Evolutionary conservation across 192 early-diverging fungal genomes (phyloP).

Genomic region (Coemansia sp.): DNA sequence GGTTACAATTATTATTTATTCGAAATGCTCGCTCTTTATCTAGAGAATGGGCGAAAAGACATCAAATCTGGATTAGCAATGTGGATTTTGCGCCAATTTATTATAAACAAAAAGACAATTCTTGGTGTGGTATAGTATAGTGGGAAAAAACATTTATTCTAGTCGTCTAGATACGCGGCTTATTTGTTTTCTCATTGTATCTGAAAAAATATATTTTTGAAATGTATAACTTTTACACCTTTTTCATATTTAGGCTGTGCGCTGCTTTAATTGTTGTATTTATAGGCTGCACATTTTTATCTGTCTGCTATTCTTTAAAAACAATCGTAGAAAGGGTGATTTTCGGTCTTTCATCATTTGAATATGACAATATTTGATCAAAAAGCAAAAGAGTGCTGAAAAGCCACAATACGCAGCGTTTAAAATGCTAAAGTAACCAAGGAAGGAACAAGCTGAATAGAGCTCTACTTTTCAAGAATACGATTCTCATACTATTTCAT

Average conservation of each 20-base stretch:
- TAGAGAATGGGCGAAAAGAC: background rate
- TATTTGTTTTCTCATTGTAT: background rate
- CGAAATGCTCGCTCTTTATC: background rate
- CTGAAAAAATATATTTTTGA: background rate
- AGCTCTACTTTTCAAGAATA: background rate
- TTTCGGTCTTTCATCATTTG: too few species aligned
- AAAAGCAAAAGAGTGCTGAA: background rate
- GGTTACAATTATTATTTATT: background rate
- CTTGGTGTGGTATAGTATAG: background rate
- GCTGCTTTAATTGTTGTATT: background rate
- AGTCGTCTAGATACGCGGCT: background rate
- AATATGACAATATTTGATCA: background rate
- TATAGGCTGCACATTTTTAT: background rate
- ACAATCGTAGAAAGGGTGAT: background rate
- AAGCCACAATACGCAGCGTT: background rate
- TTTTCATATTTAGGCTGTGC: background rate
- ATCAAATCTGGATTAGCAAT: background rate
- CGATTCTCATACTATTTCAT: background rate
- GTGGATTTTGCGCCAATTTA: background rate
- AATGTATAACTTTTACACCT: background rate
- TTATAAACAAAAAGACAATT: background rate
- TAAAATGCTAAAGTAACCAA: background rate
- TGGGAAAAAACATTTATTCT: background rate
- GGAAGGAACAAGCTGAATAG: too few species aligned
- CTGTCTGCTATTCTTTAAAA: background rate